Percentiles rank a stretch among this genome's conserved stretches.
phyloP scores from a whole-genome alignment of 768 basidiomycete genomes.

The Panaeolus cyanescens region DNA sequence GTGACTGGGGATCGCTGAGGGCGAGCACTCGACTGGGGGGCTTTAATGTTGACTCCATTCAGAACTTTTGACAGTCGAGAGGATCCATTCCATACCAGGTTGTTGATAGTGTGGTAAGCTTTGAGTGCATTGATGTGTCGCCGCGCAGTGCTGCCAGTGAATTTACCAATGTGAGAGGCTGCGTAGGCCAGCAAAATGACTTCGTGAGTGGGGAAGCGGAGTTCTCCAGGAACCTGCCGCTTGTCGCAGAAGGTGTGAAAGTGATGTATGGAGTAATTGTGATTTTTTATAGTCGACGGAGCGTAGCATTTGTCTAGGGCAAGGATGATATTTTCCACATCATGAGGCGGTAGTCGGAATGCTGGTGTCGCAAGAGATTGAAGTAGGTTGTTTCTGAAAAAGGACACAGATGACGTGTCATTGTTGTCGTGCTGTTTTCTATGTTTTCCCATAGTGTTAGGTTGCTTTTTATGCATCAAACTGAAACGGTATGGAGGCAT shows the following conservation, averaged over 20 bases:
- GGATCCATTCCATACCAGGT: slow-evolving; percentile 19
- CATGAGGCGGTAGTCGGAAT: too few relatives aligned
- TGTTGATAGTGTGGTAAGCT: slow-evolving; percentile 34
- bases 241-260: slow-evolving; percentile 22
- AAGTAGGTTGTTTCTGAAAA: too few relatives aligned
- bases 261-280: slow-evolving; percentile 6
- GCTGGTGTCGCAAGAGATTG: too few relatives aligned
- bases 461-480: too few relatives aligned
- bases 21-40: slow-evolving; percentile 16
- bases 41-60: slow-evolving; percentile 21
- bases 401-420: too few relatives aligned
- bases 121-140: slow-evolving; percentile 25
- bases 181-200: slow-evolving; percentile 29
- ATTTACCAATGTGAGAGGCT: slow-evolving; percentile 19
- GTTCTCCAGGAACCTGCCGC: slow-evolving; percentile 10
- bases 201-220: slow-evolving; percentile 24
- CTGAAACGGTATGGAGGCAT: too few relatives aligned
- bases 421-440: too few relatives aligned
- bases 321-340: too few relatives aligned
- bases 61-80: slow-evolving; percentile 22
- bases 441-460: too few relatives aligned
- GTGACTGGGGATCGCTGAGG: slow-evolving; percentile 23
- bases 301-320: slow-evolving; percentile 7
- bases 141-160: slow-evolving; percentile 17
- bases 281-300: slow-evolving; percentile 10